Evolutionary conservation across 306 rosid genomes (phyloP).

Genomic region (Cucumis hystrix): DNA sequence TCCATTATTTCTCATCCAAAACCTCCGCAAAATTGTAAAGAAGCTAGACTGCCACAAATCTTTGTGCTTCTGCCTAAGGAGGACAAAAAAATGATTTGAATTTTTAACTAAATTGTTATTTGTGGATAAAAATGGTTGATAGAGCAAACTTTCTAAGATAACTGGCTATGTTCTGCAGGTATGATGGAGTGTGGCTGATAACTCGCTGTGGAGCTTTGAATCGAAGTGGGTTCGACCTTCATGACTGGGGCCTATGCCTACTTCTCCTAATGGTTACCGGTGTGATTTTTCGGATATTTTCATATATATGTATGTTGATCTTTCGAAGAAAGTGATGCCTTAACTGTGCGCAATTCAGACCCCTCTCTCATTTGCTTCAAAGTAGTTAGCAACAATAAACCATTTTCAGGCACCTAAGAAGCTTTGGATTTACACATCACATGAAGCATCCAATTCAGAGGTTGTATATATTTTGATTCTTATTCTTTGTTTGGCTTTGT

Average conservation of each 20-base stretch:
- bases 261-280: conserved; percentile 50
- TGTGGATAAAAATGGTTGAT: not conserved
- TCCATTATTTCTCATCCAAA: too few relatives aligned
- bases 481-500: not conserved
- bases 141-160: not conserved
- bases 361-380: not conserved
- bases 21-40: too few relatives aligned
- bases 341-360: not conserved
- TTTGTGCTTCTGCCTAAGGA: not conserved
- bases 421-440: not conserved
- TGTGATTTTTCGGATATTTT: conserved; percentile 32
- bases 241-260: conserved; percentile 64
- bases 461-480: not conserved
- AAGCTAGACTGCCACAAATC: not conserved
- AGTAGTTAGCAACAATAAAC: not conserved
- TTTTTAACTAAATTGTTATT: not conserved
- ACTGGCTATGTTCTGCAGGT: conserved; percentile 33
- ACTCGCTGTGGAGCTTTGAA: conserved; percentile 59
- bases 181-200: conserved; percentile 88
- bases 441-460: not conserved
- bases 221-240: conserved; percentile 50
- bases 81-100: not conserved
- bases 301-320: conserved; percentile 53
- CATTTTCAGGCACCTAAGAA: not conserved
- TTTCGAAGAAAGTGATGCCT: conserved; percentile 51